Conservation (phyloP, 345 rosid genomes). For the Gossypium longicalyx region DNA sequence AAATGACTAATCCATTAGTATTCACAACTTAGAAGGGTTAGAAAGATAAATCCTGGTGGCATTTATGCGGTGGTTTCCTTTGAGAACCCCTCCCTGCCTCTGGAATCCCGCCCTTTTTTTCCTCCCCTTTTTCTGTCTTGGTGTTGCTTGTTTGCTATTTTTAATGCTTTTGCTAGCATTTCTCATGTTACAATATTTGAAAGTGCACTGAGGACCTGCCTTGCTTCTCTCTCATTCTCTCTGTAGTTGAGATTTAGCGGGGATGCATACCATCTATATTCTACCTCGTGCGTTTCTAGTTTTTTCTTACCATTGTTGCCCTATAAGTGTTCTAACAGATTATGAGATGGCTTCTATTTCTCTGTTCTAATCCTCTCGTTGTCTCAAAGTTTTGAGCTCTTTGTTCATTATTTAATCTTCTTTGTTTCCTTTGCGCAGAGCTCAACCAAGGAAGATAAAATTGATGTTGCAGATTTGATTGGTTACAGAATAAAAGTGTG, state of each 20-base stretch:
- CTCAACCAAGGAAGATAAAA: conserved; percentile 48
- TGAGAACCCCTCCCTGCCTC: not conserved
- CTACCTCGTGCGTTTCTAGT: not conserved
- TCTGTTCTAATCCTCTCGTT: not conserved
- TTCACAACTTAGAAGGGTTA: not conserved
- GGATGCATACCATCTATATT: too few species aligned
- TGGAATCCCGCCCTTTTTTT: not conserved
- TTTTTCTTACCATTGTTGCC: not conserved
- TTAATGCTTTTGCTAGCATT: not conserved
- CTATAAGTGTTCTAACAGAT: not conserved
- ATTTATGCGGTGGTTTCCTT: not conserved
- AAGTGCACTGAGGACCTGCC: not conserved
- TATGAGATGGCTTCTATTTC: not conserved
- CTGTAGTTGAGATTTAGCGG: not conserved
- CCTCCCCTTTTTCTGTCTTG: not conserved
- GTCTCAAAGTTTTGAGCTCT: not conserved
- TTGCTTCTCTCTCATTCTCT: not conserved
- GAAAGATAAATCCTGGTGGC: not conserved
- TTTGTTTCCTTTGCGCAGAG: conserved; percentile 45
- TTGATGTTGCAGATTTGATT: conserved; percentile 60
- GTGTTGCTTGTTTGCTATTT: not conserved
- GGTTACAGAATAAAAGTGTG: conserved; percentile 87
- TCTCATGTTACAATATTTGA: not conserved
- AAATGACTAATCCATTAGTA: not conserved
- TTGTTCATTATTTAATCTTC: conserved; percentile 19